Base-by-base conservation (phyloP, 495 filamentous ascomycete genomes). In the Neurospora sp. region DNA sequence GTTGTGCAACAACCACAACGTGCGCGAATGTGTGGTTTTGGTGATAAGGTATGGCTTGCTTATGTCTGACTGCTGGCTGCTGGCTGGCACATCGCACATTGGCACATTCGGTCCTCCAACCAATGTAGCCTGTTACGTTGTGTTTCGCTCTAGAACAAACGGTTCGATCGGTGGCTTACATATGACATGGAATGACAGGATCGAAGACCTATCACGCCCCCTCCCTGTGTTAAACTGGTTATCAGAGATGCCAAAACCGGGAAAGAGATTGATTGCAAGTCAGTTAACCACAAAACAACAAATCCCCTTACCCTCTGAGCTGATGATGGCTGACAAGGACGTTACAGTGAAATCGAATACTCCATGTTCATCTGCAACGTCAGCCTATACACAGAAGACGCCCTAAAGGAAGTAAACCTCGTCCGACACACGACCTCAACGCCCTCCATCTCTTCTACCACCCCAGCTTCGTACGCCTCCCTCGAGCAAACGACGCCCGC, bases 1-100 rank as follows among this genome's bases (percentile, higher is more conserved):
- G 92, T 98, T 71, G 91, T 93, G 71, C 96, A 99, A 82, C 96
- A 99, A 79, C 96, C 96, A 70, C 86, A 93, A 75, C 91, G 96
- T 71, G 96, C 96, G 75, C 92, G 96, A 70, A 99, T 99, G 96
- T 99, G 96, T 85, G 96, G 96, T 2, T 99, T 98, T 85, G 96
- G 96, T 71, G 96, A 99, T 82, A 99, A 99, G 88, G 94, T 97
- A 78, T 77, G 34, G 39, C 42, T 34, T 59, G 39, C 54, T 28
- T 37, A 38, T 15, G 2, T 21, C 11, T 59, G 17, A 13, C 54
- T 34, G 28, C 45, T 54, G 45, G 45, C 54, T 66, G 54, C 54
- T 66, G 54, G 54, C 28, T 66, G 54, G 54, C 54, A 34, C 54
- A 66, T 66, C 1, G 28, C 54, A 34, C 28, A 66, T 19, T 34